Base-by-base conservation (phyloP, 2,329 filamentous ascomycete species). In the Trematosphaeria pertusa region DNA sequence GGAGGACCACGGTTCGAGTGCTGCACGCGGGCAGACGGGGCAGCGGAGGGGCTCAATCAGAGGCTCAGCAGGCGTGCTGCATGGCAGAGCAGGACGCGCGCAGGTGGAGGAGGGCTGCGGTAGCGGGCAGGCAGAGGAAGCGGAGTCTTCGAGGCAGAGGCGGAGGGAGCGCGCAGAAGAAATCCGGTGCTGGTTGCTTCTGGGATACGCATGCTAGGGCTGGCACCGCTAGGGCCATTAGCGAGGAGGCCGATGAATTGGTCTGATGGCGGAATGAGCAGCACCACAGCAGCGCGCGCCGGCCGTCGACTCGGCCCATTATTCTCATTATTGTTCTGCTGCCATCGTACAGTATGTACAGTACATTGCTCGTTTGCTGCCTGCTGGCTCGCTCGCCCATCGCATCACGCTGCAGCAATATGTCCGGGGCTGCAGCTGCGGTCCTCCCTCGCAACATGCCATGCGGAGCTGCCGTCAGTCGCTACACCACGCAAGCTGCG, bases 211-310 rank as follows among this genome's bases (percentile, higher is more conserved):
- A 44, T 58, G 15, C 56, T 61, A 64, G 58, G 64, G 62, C 56
- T 66, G 15, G 41, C 37, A 38, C 50, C 54, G 46, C 50, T 60
- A 60, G 40, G 53, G 59, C n/a, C 55, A 42, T 62, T 66, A 68
- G 63, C 62, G 62, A 65, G 48, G 57, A 54, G 50, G 62, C 60
- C 64, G 64, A 59, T 63, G 61, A 61, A 59, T 57, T 61, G 60
- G 63, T 62, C 53, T 61, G 59, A 59, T 52, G 53, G 63, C 61
- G 64, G 57, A 63, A 67, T 61, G 58, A 42, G n/a, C n/a, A n/a
- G n/a, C 46, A 41, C 50, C 45, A 50, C 46, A 52, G 14, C 8
- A 21, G 19, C 43, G 34, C 37, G 32, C 37, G 32, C 28, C 37
- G 22, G 35, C 36, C 42, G 42, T 58, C n/a, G n/a, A n/a, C n/a